Evolutionary conservation across 352 stramenopile species (phyloP), one percentile per base, ranked within the genome.

Genomic region (Pythium aphanidermatum): DNA sequence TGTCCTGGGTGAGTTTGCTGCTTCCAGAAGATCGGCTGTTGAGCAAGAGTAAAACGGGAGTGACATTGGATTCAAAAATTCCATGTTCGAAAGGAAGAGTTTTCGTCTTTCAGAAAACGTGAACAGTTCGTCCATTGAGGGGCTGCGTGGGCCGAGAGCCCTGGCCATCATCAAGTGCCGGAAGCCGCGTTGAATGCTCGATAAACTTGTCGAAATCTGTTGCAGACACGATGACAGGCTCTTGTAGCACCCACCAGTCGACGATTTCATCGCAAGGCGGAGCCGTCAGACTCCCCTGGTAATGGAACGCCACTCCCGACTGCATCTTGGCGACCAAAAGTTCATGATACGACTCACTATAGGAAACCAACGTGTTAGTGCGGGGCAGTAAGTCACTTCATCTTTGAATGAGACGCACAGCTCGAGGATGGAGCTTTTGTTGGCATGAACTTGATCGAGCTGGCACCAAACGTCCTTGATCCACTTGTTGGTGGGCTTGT

Each of bases 181-280:
- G 26, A 21, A 63, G 29, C 4, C 34, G 36, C 30, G 32, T 31
- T 3, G 51, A 20, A 25, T 36, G 17, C 12, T 28, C 23, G 10
- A 23, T 24, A n/a, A 63, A 24, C 26, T 9, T 32, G 7, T 32
- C 43, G 11, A 55, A 46, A 26, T 50, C 49, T 2, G 11, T 17
- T n/a, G 20, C 12, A 5, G 49, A 40, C 16, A 63, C 20, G 11
- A 25, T 10, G 11, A 59, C 16, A 3, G 55, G 48, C 17, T 14
- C 37, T 20, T 54, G 27, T 9, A 63, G 19, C 21, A 63, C 47
- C 29, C 34, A 60, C 44, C 49, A 63, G 21, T 49, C 42, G 32
- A 63, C 55, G 21, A 33, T 48, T 26, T 59, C 55, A 33, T 20
- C 36, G 42, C 55, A 63, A 24, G 48, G 20, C 19, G 55, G 55